Base-by-base conservation (phyloP, 495 filamentous ascomycete genomes). In the Clohesyomyces aquaticus region DNA sequence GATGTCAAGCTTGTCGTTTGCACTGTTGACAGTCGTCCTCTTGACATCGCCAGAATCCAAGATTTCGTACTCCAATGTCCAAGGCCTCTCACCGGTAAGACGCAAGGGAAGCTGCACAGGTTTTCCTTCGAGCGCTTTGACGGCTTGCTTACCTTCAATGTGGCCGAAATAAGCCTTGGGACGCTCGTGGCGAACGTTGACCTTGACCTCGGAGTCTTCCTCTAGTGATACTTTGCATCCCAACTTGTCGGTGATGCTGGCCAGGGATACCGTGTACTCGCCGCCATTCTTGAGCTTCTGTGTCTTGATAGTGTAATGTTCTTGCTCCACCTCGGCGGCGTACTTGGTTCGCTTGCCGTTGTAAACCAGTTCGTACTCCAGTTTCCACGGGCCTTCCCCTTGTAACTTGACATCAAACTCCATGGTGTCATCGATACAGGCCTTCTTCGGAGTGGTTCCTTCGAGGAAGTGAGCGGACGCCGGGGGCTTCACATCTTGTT, bases 321-420 rank as follows among this genome's bases (percentile, higher is more conserved):
- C 74, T 12, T 76, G 78, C 14, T 85, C 77, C 43, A 95, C 82
- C 8, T 84, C 78, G n/a, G 85, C 78, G 22, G 81, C 82, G 62
- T 87, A 79, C 48, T 88, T 87, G 23, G 81, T 85, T 52, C 91
- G 83, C 77, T 89, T 96, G 32, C 92, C 91, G 61, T 88, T 87
- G 72, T 98, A 89, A n/a, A 96, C 82, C 27, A 98, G 77, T 72
- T 98, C 94, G 77, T 96, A 98, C 67, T 96, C 91, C 8, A 98
- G 73, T n/a, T 78, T 88, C 80, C 91, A 96, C 0, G 94, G 94
- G 19, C 83, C 78, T 61, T 96, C 91, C 29, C 95, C 94, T 53
- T 86, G 76, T 46, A 97, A 83, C 57, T 79, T 74, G 41, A 98
- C 83, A 43, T 88, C 82, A 21, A 93, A 83, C 23, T 84, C 81